Evolutionary conservation across 1,284 basidiomycete genomes (phyloP), one percentile per base, ranked within the genome.

Genomic region (Trichosporon asahii): DNA sequence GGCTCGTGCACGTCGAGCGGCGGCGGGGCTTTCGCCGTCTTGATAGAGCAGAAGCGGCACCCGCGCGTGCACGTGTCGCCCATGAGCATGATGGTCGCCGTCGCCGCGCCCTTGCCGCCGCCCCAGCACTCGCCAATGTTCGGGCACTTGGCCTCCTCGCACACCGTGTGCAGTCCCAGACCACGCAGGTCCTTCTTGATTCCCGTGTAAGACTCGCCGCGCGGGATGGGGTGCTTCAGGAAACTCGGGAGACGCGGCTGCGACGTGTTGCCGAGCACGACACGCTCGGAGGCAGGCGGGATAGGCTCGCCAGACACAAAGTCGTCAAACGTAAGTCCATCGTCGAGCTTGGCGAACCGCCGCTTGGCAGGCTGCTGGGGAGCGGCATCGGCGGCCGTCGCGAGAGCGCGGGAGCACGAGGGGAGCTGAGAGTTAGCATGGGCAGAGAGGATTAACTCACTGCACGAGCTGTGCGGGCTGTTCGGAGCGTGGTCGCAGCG

Each of bases 71-170:
- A 99, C 12, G 94, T 97, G 84, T 99, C 96, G n/a, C 97, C 97
- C 97, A 99, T 99, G 37, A 99, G 86, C 97, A 99, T 99, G 83
- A 99, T 99, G 0, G 95, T 98, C n/a, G 95, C 95, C 7, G 97
- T 99, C 14, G 97, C 97, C 66, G 89, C 88, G 67, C 90, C 89
- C 78, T 91, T 90, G 60, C 89, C 90, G 1, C 95, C 95, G 65
- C 97, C 95, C 97, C 97, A 99, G 82, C 97, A 99, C 79, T 99
- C 96, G 33, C 96, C 97, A 70, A 99, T 98, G 79, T 99, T 99
- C 0, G 97, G 97, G 86, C 97, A 99, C 72, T 95, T 89, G 29
- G 97, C 97, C 84, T 99, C 97, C 83, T 99, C 97, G 78, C 97
- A 99, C 0, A 99, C 97, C 0, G 97, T 99, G 78, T 96, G 94